Evolutionary conservation across 176 grass and related monocot species (phyloP), one percentile per base, ranked within the genome.

Genomic region (Elaeis guineensis): DNA sequence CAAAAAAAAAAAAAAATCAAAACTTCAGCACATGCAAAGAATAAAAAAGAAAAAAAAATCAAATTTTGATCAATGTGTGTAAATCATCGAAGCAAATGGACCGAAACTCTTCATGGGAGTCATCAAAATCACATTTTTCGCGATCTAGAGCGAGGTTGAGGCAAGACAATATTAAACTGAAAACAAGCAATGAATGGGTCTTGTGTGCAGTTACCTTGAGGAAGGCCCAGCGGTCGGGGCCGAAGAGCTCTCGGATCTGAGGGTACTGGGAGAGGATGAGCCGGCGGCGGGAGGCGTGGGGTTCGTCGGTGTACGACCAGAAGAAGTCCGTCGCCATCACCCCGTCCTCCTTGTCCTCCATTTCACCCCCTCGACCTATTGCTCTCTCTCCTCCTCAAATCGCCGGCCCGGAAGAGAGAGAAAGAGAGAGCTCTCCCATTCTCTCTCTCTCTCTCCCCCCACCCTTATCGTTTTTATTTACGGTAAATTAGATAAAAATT

Each of bases 281-380:
- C 53, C 88, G 59, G 35, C 87, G 81, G 53, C 87, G 87, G 50
- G 93, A 86, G 39, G 93, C 87, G 79, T 98, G 93, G 15, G 93
- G 93, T 74, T 98, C 93, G 84, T 92, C 93, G 5, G 87, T 98
- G 81, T 98, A 98, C 30, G 93, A 98, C 93, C 93, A 98, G 70
- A 98, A 92, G 74, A 98, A 98, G 54, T 89, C 84, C 51, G 84
- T 89, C 17, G 93, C 87, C 87, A 98, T 98, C 57, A 83, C 87
- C 5, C 81, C 81, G 18, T 98, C 84, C 59, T 90, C 78, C 52
- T 21, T 75, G 22, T 71, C 71, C 32, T 65, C 74, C 19, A n/a
- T 69, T 19, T 53, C 73, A 54, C 63, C 60, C 52, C 70, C 58
- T 19, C 71, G 6, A 20, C 44, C 53, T 68, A 52, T 54, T 19